Percentiles rank a stretch among this genome's conserved stretches.
These are phyloP conservation scores for Trichosporon inkin DNA, from an alignment of 1,284 basidiomycete genomes.

Conservation along the genomic window DNA sequence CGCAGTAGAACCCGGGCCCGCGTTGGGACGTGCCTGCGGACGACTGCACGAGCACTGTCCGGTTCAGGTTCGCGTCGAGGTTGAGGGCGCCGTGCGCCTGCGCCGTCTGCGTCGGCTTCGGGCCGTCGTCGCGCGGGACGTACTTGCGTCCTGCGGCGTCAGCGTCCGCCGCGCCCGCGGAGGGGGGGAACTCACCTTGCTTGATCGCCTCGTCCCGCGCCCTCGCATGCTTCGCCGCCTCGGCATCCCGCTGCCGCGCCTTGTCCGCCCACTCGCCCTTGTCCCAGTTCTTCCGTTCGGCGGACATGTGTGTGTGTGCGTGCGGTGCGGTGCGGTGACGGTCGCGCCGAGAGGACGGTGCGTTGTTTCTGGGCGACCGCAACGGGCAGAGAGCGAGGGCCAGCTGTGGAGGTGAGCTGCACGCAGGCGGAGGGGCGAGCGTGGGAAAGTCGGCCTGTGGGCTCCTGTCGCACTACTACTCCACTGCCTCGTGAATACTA, in stretches of 20 bases:
- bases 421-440: no score
- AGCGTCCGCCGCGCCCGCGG: background rate
- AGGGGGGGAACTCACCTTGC: slow-evolving; percentile 58
- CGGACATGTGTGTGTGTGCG: background rate
- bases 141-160: slow-evolving; percentile 71
- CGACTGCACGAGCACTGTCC: slow-evolving; percentile 74
- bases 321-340: background rate
- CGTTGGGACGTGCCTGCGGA: slow-evolving; percentile 74
- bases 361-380: no score
- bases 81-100: slow-evolving; percentile 78
- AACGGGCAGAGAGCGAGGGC: no score
- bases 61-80: slow-evolving; percentile 83
- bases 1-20: slow-evolving; percentile 88
- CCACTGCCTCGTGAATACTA: no score
- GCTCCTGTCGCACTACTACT: no score
- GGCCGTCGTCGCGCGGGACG: slow-evolving; percentile 59
- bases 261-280: slow-evolving; percentile 49
- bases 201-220: slow-evolving; percentile 55
- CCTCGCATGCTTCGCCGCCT: slow-evolving; percentile 42
- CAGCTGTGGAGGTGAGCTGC: no score
- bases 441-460: no score
- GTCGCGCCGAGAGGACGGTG: background rate
- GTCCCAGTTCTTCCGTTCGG: slow-evolving; percentile 45
- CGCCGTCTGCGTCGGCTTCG: slow-evolving; percentile 75
- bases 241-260: slow-evolving; percentile 48